These are phyloP conservation scores for Giardia muris DNA, from an alignment of 208 protist species.

Conservation along the genomic window DNA sequence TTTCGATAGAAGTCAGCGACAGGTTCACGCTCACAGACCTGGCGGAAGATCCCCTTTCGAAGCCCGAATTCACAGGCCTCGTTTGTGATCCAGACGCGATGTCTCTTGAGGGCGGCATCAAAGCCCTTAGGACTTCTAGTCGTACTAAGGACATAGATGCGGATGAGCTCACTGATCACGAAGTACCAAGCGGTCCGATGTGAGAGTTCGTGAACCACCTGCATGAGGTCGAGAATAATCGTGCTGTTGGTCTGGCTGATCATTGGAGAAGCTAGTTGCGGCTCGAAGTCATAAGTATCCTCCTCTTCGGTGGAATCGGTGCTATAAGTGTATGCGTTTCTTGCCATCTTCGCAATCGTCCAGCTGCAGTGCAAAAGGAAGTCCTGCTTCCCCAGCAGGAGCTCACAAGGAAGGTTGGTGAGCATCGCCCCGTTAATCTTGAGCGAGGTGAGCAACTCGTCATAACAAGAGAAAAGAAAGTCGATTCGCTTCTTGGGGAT, in stretches of 20 bases:
- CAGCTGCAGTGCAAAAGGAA: not conserved
- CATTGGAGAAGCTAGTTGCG: not conserved
- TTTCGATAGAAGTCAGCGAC: not conserved
- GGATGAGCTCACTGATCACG: not conserved
- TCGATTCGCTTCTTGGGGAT: not conserved
- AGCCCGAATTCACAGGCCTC: not conserved
- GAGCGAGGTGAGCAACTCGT: not conserved
- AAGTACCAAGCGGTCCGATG: slow-evolving; percentile 16
- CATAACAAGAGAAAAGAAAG: not conserved
- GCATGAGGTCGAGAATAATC: not conserved
- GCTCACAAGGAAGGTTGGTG: not conserved
- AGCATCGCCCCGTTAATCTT: slow-evolving; percentile 28
- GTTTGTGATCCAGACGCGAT: not conserved
- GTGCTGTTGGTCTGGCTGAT: not conserved
- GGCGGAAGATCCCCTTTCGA: not conserved
- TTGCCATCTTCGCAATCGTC: not conserved
- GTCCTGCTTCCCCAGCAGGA: not conserved
- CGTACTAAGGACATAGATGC: not conserved
- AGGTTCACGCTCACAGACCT: not conserved
- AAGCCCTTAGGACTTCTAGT: not conserved
- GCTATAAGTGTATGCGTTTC: not conserved
- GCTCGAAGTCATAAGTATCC: not conserved
- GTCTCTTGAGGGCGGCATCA: not conserved
- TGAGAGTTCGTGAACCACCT: not conserved
- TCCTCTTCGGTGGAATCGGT: not conserved